Percentiles rank a stretch among this genome's conserved stretches.
Evolutionary conservation across 108 stramenopile species (phyloP).

Genomic region (Nitzschia sp.): DNA sequence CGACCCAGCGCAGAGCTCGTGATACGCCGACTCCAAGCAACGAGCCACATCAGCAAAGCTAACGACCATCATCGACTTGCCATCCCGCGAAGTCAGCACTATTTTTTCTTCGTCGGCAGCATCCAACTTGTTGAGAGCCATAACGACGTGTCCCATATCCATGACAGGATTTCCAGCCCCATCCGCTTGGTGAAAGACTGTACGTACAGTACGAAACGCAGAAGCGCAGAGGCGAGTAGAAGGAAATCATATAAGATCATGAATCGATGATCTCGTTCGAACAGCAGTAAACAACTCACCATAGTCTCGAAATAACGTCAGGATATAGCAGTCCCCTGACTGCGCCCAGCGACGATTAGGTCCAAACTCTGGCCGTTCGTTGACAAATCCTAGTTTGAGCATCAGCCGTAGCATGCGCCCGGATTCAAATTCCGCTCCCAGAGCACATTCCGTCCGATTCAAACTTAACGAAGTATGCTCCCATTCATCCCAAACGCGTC

Average conservation of each 20-base stretch:
- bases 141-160: conserved; percentile 91
- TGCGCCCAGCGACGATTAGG: conserved; percentile 87
- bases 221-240: not conserved
- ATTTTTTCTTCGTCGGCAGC: conserved; percentile 89
- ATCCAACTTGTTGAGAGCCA: conserved; percentile 89
- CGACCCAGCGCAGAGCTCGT: conserved; percentile 57
- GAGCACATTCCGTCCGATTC: conserved; percentile 56
- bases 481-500: conserved; percentile 64
- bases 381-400: conserved; percentile 87
- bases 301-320: conserved; percentile 93
- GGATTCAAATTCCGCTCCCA: conserved; percentile 83
- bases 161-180: conserved; percentile 85
- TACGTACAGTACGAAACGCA: too few relatives aligned
- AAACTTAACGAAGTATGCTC: conserved; percentile 50
- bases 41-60: conserved; percentile 89
- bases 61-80: conserved; percentile 83
- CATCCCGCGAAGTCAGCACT: conserved; percentile 84
- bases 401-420: conserved; percentile 83
- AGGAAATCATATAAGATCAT: too few relatives aligned
- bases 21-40: conserved; percentile 77
- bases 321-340: conserved; percentile 87
- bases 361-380: conserved; percentile 92
- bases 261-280: not conserved
- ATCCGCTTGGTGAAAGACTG: conserved; percentile 92
- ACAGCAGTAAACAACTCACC: conserved; percentile 46